Evolutionary conservation across 2,329 filamentous ascomycete species (phyloP).

Genomic region (Dichotomopilus funicola): DNA sequence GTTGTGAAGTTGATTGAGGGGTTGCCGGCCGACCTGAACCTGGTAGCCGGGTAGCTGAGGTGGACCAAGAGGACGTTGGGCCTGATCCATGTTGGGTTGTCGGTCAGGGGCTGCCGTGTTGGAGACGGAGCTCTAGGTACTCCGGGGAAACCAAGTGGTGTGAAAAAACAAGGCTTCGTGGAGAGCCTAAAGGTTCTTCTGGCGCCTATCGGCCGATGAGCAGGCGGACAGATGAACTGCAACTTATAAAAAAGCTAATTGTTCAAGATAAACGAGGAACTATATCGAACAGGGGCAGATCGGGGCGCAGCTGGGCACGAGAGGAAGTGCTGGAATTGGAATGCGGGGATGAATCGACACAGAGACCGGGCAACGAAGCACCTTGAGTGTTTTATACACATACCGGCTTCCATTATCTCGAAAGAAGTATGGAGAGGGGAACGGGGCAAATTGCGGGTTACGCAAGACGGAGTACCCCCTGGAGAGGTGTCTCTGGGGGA

Average conservation of each 20-base stretch:
- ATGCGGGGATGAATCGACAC: background rate
- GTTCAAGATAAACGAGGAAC: no score
- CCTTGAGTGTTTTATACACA: background rate
- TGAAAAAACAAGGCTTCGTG: no score
- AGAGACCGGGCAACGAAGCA: background rate
- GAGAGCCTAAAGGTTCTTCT: no score
- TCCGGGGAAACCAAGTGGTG: no score
- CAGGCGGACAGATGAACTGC: no score
- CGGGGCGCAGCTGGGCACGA: conserved; percentile 1
- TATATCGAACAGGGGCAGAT: background rate
- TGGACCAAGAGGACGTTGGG: background rate
- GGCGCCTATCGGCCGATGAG: no score
- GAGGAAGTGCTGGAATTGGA: background rate
- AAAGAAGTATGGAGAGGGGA: background rate
- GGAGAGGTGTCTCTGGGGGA: background rate
- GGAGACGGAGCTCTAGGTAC: no score
- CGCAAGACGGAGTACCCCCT: background rate
- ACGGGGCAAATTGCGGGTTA: background rate
- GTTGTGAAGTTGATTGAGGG: background rate
- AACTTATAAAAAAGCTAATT: no score
- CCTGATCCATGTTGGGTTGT: background rate
- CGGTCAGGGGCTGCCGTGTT: background rate
- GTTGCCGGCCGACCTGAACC: background rate
- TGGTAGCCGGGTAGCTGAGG: background rate
- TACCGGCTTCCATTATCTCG: background rate